phyloP scores from a whole-genome alignment of 495 filamentous ascomycete genomes.

The Neurospora sp. region DNA sequence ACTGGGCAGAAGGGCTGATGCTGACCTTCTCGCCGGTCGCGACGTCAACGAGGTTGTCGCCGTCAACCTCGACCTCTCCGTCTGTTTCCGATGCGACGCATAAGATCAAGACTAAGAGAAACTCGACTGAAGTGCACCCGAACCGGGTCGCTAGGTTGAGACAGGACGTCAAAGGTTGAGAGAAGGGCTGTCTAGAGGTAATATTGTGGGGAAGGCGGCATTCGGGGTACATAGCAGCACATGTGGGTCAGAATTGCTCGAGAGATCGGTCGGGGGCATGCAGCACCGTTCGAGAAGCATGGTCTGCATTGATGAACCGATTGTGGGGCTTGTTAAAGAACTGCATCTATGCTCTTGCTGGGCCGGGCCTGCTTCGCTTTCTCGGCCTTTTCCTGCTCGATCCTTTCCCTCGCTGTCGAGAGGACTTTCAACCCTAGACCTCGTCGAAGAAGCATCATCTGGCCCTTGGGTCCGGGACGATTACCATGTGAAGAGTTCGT shows the following conservation, averaged over 20 bases:
- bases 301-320: not conserved
- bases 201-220: not conserved
- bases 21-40: not conserved
- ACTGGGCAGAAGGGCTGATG: not conserved
- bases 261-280: not conserved
- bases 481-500: not conserved
- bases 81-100: not conserved
- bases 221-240: not conserved
- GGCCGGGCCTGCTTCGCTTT: not conserved
- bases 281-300: too few species aligned
- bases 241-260: not conserved
- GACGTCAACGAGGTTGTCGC: not conserved
- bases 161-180: not conserved
- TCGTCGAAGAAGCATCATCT: not conserved
- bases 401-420: not conserved
- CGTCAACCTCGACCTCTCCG: not conserved
- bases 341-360: not conserved
- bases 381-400: not conserved
- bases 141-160: not conserved
- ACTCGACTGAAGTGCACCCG: not conserved
- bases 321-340: not conserved
- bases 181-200: not conserved
- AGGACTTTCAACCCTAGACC: not conserved
- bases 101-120: not conserved
- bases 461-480: not conserved